These are phyloP conservation scores for Gossypium rotundifolium DNA, from an alignment of 345 rosid species.

Conservation along the genomic window DNA sequence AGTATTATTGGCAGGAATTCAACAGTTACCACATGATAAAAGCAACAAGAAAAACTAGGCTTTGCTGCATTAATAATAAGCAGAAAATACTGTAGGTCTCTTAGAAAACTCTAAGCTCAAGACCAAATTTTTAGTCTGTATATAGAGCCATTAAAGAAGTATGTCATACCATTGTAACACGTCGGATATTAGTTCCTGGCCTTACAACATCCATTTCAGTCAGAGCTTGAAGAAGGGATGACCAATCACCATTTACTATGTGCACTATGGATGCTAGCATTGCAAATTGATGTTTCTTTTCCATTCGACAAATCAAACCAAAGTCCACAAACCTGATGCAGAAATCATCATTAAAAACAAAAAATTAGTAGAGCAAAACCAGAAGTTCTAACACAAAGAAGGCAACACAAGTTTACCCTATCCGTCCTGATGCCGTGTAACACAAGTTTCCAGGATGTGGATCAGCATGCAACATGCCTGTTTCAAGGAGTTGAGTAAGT, in stretches of 20 bases:
- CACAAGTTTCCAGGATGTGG: slow-evolving; percentile 97
- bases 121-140: not conserved
- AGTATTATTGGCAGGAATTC: slow-evolving; percentile 11
- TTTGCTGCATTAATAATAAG: not conserved
- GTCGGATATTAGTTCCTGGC: slow-evolving; percentile 66
- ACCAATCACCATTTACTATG: slow-evolving; percentile 93
- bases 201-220: slow-evolving; percentile 86
- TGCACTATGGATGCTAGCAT: slow-evolving; percentile 93
- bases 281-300: slow-evolving; percentile 82
- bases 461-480: slow-evolving; percentile 95
- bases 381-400: slow-evolving; percentile 7
- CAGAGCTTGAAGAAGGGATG: slow-evolving; percentile 66
- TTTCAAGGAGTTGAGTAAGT: slow-evolving; percentile 90
- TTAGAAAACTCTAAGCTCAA: not conserved
- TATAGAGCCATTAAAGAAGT: slow-evolving; percentile 2
- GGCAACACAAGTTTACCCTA: slow-evolving; percentile 51
- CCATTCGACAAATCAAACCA: slow-evolving; percentile 90
- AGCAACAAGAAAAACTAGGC: slow-evolving; percentile 6
- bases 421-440: slow-evolving; percentile 68
- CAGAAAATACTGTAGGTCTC: not conserved
- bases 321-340: slow-evolving; percentile 81
- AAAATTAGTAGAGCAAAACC: slow-evolving; percentile 16
- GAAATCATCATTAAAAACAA: slow-evolving; percentile 13
- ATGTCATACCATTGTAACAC: slow-evolving; percentile 60
- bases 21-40: not conserved